Evolutionary conservation across 148 eudicot genomes (phyloP), one percentile per base, ranked within the genome.

Genomic region (Camellia granthamiana): DNA sequence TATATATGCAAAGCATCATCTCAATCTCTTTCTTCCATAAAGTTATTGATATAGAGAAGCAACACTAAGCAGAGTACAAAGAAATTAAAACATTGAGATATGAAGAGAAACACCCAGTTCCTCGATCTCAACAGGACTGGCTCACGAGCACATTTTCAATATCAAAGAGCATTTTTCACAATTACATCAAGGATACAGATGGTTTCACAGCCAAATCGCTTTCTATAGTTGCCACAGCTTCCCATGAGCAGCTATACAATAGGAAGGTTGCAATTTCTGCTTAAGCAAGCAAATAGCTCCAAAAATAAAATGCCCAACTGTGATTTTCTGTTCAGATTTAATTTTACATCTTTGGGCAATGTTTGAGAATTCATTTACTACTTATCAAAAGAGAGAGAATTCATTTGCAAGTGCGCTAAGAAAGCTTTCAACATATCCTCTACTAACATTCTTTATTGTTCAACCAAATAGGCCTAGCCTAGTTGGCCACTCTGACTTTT

Each of bases 261-360:
- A 15, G 7, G 23, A 16, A 15, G 21, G 21, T 55, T 51, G 56
- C 18, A 72, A 38, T 72, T 8, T n/a, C 59, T 49, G 42, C 56
- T 72, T 58, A 72, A 49, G 75, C 18, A 72, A 72, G 13, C 73
- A 46, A 69, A 69, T 18, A 46, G 13, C 54, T 69, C 19, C 54
- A 46, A 69, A 3, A 18, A 69, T 18, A 69, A 43, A 43, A 16
- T 16, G 72, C 7, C 72, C 72, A 71, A 71, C 56, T 13, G 49
- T 71, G 58, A 71, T 49, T 47, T 3, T 14, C 43, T 46, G 7
- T 49, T 71, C 19, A 71, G 41, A n/a, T 21, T 13, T 19, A 49
- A 49, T 51, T 49, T 23, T 52, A 72, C 7, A 23, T 7, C 19
- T 71, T 19, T 23, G 58, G 72, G 41, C 42, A 49, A 23, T 21